These are phyloP conservation scores for Boletus sp. DNA, from an alignment of 768 basidiomycete genomes.

Conservation along the genomic window DNA sequence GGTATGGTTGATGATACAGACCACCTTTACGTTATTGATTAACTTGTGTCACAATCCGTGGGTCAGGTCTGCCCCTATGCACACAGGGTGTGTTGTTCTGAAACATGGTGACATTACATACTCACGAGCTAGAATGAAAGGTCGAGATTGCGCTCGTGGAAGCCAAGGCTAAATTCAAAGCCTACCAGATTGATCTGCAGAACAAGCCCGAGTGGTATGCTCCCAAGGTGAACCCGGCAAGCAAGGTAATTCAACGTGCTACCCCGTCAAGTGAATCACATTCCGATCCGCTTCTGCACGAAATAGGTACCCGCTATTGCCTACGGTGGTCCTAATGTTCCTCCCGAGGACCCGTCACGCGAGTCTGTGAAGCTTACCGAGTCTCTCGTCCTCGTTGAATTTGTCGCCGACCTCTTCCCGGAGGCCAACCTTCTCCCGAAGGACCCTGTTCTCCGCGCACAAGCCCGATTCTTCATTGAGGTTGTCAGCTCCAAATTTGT, in stretches of 20 bases:
- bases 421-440: slow-evolving; percentile 47
- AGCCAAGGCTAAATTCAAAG: slow-evolving; percentile 44
- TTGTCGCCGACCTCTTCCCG: slow-evolving; percentile 59
- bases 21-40: background rate
- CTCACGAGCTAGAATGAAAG: slow-evolving; percentile 26
- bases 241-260: slow-evolving; percentile 44
- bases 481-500: slow-evolving; percentile 45
- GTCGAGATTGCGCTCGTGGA: slow-evolving; percentile 62
- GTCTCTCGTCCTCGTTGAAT: slow-evolving; percentile 63
- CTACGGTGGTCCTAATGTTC: slow-evolving; percentile 57
- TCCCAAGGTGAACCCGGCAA: slow-evolving; percentile 59
- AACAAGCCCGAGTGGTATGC: slow-evolving; percentile 74
- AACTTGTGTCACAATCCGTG: background rate
- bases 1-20: slow-evolving; percentile 25
- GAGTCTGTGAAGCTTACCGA: slow-evolving; percentile 61
- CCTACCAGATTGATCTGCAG: slow-evolving; percentile 55
- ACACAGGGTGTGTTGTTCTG: slow-evolving; percentile 42
- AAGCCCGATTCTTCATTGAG: slow-evolving; percentile 63
- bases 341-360: slow-evolving; percentile 54
- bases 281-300: background rate
- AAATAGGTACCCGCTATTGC: slow-evolving; percentile 38
- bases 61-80: slow-evolving; percentile 56
- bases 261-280: background rate
- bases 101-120: no score
- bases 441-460: slow-evolving; percentile 55